Evolutionary conservation across 352 stramenopile species (phyloP).

Genomic region (Phytophthora gonapodyides): DNA sequence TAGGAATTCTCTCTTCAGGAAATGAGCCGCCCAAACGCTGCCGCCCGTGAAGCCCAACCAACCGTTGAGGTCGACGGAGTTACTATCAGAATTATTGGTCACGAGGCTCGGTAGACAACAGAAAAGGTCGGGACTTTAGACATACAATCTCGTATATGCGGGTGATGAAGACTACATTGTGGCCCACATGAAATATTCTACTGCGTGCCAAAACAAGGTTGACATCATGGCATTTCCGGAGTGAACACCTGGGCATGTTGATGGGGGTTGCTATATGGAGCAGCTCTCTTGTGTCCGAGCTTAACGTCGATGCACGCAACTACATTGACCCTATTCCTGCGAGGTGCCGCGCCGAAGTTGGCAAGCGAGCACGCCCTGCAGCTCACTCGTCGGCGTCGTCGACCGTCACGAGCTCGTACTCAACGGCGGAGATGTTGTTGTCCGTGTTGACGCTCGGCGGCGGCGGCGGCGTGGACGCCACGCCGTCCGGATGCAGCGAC

Average conservation of each 20-base stretch:
- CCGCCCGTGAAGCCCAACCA: slow-evolving; percentile 6
- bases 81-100: slow-evolving; percentile 9
- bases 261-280: slow-evolving; percentile 17
- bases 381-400: slow-evolving; percentile 62
- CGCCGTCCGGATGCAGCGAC: slow-evolving; percentile 63
- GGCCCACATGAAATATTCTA: slow-evolving; percentile 10
- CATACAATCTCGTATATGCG: slow-evolving; percentile 34
- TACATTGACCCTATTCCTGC: slow-evolving; percentile 33
- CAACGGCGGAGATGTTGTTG: slow-evolving; percentile 81
- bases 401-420: slow-evolving; percentile 87
- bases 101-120: slow-evolving; percentile 3
- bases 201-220: slow-evolving; percentile 20
- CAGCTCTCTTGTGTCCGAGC: slow-evolving; percentile 18
- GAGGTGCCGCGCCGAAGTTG: slow-evolving; percentile 9
- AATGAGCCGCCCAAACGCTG: slow-evolving; percentile 15
- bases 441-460: slow-evolving; percentile 52
- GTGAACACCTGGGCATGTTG: slow-evolving; percentile 12
- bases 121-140: too few species aligned
- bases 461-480: slow-evolving; percentile 68
- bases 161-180: not conserved
- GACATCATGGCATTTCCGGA: slow-evolving; percentile 2
- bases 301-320: slow-evolving; percentile 32
- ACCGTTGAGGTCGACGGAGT: slow-evolving; percentile 23
- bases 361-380: slow-evolving; percentile 6
- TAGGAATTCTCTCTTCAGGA: slow-evolving; percentile 49